Evolutionary conservation across 805 yeast genomes (phyloP).

Genomic region (Candida suzukii): DNA sequence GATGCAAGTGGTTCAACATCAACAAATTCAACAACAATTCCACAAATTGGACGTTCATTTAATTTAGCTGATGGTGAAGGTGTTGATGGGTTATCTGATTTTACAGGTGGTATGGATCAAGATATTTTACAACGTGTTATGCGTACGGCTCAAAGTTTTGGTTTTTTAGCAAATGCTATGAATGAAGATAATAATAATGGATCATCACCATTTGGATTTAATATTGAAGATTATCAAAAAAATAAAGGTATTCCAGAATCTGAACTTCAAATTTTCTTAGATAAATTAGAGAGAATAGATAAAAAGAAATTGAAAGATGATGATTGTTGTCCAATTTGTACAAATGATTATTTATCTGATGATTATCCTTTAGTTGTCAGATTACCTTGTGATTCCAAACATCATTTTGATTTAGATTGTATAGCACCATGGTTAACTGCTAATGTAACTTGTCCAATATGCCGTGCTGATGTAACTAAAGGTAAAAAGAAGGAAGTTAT

Average conservation of each 20-base stretch:
- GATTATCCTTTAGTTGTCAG: conserved; percentile 72
- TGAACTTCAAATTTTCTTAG: conserved; percentile 40
- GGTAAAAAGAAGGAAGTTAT: conserved; percentile 32
- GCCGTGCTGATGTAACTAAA: conserved; percentile 64
- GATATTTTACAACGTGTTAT: too few species aligned
- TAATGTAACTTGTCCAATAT: conserved; percentile 77
- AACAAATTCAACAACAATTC: neutral
- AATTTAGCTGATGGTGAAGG: too few species aligned
- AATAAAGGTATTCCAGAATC: conserved; percentile 56
- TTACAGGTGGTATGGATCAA: too few species aligned
- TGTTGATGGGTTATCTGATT: too few species aligned
- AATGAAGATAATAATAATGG: too few species aligned
- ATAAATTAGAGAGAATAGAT: conserved; percentile 63
- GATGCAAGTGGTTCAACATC: neutral
- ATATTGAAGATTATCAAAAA: neutral
- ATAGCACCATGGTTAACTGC: conserved; percentile 82
- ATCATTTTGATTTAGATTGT: conserved; percentile 83
- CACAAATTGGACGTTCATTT: neutral
- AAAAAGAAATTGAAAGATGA: conserved; percentile 32
- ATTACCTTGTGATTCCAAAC: conserved; percentile 61
- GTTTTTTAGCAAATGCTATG: too few species aligned
- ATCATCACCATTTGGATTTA: too few species aligned
- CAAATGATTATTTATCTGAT: conserved; percentile 63
- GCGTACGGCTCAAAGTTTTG: too few species aligned
- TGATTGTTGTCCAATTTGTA: conserved; percentile 82